Base-by-base conservation (phyloP, 345 rosid species). In the Boechera retrofracta region DNA sequence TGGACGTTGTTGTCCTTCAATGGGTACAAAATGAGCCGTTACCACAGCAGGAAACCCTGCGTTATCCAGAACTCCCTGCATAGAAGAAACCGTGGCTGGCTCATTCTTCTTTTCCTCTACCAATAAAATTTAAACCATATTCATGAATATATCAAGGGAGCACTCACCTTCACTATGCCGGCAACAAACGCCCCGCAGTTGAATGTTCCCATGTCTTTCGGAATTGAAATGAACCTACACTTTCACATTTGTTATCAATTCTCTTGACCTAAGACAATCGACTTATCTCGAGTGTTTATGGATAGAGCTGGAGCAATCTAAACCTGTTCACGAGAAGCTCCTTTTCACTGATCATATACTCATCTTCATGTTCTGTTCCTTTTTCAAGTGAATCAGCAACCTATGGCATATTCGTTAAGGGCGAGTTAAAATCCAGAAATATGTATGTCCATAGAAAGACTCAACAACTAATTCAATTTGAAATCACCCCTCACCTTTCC, bases 161-260 rank as follows among this genome's bases (percentile, higher is more conserved):
- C 63, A 61, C 83, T 83, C 75, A 95, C 99, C 89, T 87, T 87
- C 1, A 95, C 98, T 75, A 95, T 91, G 76, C 99, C 98, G 74
- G 99, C 99, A 76, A 91, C 98, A 87, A 93, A 95, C 18, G 99
- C 99, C 15, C 98, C 98, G 11, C 98, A 95, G 81, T 95, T 95
- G 74, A 95, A 95, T 26, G 99, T 89, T 53, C 98, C 99, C 98
- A 95, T 95, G 76, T 95, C 99, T 85, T 93, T 93, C 16, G 98
- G 98, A 65, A 93, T 89, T 10, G 99, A 95, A 69, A 93, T 95
- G 75, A 93, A 95, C 86, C 99, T 91, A 70, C 45, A 64, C 16
- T 7, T 38, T 3, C 11, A 48, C 12, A 67, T 26, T 16, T 52
- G 8, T 52, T 2, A 72, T 65, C 38, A 65, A 1, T 56, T 28